phyloP scores from a whole-genome alignment of 768 basidiomycete genomes.

The Lactarius sp. region DNA sequence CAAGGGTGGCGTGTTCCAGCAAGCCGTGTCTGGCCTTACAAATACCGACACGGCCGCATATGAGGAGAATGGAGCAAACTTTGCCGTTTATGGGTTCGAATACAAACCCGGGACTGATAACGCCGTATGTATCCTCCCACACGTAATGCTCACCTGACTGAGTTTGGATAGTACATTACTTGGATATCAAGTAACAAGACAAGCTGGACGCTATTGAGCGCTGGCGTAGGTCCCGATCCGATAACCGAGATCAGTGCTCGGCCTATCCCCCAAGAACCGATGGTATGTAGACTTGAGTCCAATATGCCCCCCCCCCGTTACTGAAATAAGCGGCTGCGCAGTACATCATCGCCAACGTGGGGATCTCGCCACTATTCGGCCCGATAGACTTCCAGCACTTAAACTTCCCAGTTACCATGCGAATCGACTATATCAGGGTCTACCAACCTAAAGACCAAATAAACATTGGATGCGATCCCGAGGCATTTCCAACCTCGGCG shows the following conservation, averaged over 20 bases:
- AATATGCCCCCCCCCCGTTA: neutral
- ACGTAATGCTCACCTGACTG: neutral
- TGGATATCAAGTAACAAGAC: constrained; percentile 39
- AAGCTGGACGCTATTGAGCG: constrained; percentile 39
- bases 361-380: constrained; percentile 58
- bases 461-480: constrained; percentile 67
- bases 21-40: constrained; percentile 71
- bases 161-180: constrained; percentile 35
- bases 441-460: constrained; percentile 48
- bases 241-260: constrained; percentile 33
- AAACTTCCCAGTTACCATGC: constrained; percentile 54
- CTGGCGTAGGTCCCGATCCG: constrained; percentile 35
- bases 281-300: constrained; percentile 28
- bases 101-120: constrained; percentile 35
- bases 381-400: constrained; percentile 49
- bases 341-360: constrained; percentile 55
- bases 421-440: constrained; percentile 79
- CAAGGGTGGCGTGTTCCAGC: constrained; percentile 74
- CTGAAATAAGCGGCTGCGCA: constrained; percentile 25
- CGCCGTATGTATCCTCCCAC: constrained; percentile 17
- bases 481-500: constrained; percentile 61
- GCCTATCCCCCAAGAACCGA: constrained; percentile 41
- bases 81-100: constrained; percentile 41
- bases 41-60: constrained; percentile 39
- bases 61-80: constrained; percentile 32